Base-by-base conservation (phyloP, 2,329 filamentous ascomycete genomes). In the Penicillium olsonii region DNA sequence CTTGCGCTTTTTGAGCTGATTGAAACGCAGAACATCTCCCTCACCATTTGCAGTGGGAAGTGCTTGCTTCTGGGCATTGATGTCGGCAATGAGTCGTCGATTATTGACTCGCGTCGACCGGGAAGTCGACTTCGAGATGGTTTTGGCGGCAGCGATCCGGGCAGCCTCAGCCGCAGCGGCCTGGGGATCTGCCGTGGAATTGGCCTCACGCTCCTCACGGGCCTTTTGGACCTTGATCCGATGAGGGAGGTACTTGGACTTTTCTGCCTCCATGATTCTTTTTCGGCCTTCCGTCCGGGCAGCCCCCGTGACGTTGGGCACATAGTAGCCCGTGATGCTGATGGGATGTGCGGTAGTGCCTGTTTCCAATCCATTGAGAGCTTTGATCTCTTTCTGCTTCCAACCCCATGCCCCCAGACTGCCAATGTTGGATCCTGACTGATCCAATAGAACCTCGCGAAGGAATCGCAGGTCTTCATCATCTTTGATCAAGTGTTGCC, bases 1-100 rank as follows among this genome's bases (percentile, higher is more conserved):
- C 84, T 97, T 99, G 54, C 94, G 88, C 76, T 97, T 99, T 81
- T 97, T 96, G 50, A 99, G 85, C 76, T 97, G 94, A 72, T 99
- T 99, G 81, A 99, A 99, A 50, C 92, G 88, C 64, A 99, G 84
- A 24, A 94, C 90, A 63, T 96, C 92, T 46, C 91, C 90, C 59
- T 96, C 92, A 14, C 79, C 80, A 45, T 87, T 87, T 17, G 90
- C 80, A 11, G 86, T 87, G 17, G 78, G 76, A 48, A 84, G 72
- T 14, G 77, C 79, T 74, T 90, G 90, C 77, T 96, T 95, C 70
- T 96, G 92, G 38, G 94, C 90, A 68, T 95, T 95, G 61, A 99
- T 87, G 65, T 97, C 94, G 46, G 94, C 94, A 56, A 95, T 88
- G 54, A 95, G 87, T 40, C 94, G 90, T 50, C 94, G 90, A 68